Percentiles rank a stretch among this genome's conserved stretches.
Conservation (phyloP, 345 rosid species). For the Pistacia integerrima region DNA sequence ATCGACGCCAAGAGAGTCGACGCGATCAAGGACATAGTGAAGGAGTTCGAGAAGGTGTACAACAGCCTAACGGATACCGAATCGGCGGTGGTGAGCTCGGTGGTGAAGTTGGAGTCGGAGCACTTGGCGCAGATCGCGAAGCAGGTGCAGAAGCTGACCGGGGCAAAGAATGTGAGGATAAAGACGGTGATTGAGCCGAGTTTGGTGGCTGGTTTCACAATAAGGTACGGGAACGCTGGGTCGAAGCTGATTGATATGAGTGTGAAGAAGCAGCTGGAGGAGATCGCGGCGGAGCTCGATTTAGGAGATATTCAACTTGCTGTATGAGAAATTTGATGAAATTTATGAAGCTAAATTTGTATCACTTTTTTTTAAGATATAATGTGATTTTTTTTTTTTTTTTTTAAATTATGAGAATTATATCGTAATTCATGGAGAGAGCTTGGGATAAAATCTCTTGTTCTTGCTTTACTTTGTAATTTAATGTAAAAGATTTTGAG, state of each 20-base stretch:
- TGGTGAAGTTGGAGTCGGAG: constrained; percentile 73
- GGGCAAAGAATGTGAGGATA: constrained; percentile 82
- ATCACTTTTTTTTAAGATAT: not conserved
- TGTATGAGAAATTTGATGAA: constrained; percentile 23
- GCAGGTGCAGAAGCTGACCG: constrained; percentile 90
- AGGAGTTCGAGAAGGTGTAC: constrained; percentile 74
- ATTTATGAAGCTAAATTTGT: not conserved
- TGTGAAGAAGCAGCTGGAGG: constrained; percentile 92
- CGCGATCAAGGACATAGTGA: constrained; percentile 60
- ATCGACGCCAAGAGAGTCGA: constrained; percentile 67
- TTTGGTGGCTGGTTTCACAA: constrained; percentile 90
- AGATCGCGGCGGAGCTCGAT: constrained; percentile 79
- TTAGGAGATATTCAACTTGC: constrained; percentile 71
- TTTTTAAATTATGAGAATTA: too few relatives aligned
- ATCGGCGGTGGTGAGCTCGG: constrained; percentile 79
- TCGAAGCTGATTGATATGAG: constrained; percentile 94
- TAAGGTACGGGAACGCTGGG: constrained; percentile 72
- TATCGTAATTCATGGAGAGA: too few relatives aligned
- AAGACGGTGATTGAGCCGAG: constrained; percentile 76
- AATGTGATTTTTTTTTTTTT: too few relatives aligned
- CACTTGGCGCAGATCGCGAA: constrained; percentile 87
- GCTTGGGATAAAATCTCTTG: too few relatives aligned
- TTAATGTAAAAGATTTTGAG: too few relatives aligned
- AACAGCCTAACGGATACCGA: constrained; percentile 72
- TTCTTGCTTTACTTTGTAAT: too few relatives aligned